These are phyloP conservation scores for Lumnitzera racemosa DNA, from an alignment of 345 rosid genomes.

Conservation along the genomic window DNA sequence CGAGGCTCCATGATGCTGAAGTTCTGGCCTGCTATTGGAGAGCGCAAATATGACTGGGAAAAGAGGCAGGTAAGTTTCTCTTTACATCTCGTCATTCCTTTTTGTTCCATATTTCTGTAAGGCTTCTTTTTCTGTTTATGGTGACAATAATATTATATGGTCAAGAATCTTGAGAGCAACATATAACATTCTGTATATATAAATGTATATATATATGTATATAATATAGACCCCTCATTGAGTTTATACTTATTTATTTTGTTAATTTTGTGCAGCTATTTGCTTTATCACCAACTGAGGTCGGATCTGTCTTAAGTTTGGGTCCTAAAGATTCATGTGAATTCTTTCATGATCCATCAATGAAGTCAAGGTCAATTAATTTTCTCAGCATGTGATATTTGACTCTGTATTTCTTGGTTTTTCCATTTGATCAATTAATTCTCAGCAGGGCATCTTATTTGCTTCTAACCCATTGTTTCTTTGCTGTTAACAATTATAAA, in stretches of 20 bases:
- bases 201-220: too few relatives aligned
- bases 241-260: constrained; percentile 4
- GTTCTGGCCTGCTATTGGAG: constrained; percentile 74
- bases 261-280: constrained; percentile 43
- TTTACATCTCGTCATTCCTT: not conserved
- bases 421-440: not conserved
- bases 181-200: too few relatives aligned
- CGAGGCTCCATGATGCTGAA: constrained; percentile 68
- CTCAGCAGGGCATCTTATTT: not conserved
- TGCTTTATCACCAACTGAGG: constrained; percentile 85
- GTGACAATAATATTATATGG: too few relatives aligned
- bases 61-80: constrained; percentile 59
- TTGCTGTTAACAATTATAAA: not conserved
- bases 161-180: too few relatives aligned
- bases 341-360: constrained; percentile 91
- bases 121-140: too few relatives aligned
- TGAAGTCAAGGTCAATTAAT: constrained; percentile 54
- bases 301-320: constrained; percentile 79
- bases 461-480: not conserved
- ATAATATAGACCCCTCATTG: too few relatives aligned
- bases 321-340: constrained; percentile 63
- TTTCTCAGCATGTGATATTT: not conserved
- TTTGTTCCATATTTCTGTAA: too few relatives aligned
- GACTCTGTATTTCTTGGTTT: not conserved
- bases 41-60: constrained; percentile 82